A percentile compares a stretch with the other conserved stretches of the same genome.
phyloP scores from a whole-genome alignment of 2,329 filamentous ascomycete species.

The Geosmithia morbida region DNA sequence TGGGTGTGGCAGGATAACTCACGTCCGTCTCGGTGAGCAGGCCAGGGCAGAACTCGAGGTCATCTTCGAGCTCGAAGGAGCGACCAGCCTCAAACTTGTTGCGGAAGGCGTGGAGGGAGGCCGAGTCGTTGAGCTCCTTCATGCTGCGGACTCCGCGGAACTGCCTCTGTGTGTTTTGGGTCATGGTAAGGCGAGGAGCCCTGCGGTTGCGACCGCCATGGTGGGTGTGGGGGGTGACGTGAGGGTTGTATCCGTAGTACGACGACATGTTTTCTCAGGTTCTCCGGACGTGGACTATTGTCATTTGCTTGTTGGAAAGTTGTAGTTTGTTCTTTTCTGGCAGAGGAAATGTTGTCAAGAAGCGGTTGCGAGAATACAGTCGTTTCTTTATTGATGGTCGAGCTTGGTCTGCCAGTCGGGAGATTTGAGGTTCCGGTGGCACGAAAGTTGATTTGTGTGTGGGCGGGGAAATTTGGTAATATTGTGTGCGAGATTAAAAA shows the following conservation, averaged over 20 bases:
- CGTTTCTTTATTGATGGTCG: neutral
- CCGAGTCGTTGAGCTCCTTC: slow-evolving; percentile 73
- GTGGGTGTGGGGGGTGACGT: slow-evolving; percentile 55
- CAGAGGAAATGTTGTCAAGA: neutral
- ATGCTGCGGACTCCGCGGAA: slow-evolving; percentile 74
- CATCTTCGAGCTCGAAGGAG: slow-evolving; percentile 91
- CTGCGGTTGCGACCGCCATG: slow-evolving; percentile 76
- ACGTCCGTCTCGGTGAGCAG: slow-evolving; percentile 90
- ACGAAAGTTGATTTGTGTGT: neutral
- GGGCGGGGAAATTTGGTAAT: neutral
- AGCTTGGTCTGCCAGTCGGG: neutral
- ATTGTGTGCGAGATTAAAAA: neutral
- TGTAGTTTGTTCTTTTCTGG: neutral
- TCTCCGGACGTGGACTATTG: neutral
- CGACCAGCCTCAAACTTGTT: slow-evolving; percentile 79
- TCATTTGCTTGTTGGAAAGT: neutral
- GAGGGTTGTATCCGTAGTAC: slow-evolving; percentile 48
- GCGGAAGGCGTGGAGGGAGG: slow-evolving; percentile 63
- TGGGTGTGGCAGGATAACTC: slow-evolving; percentile 24
- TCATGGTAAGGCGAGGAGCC: slow-evolving; percentile 63
- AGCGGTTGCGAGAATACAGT: neutral
- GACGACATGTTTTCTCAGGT: slow-evolving; percentile 38
- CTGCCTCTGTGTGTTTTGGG: slow-evolving; percentile 76
- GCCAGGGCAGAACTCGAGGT: slow-evolving; percentile 88
- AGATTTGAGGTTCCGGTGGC: neutral